phyloP scores from a whole-genome alignment of 169 alveolate species.

The Toxoplasma gondii region DNA sequence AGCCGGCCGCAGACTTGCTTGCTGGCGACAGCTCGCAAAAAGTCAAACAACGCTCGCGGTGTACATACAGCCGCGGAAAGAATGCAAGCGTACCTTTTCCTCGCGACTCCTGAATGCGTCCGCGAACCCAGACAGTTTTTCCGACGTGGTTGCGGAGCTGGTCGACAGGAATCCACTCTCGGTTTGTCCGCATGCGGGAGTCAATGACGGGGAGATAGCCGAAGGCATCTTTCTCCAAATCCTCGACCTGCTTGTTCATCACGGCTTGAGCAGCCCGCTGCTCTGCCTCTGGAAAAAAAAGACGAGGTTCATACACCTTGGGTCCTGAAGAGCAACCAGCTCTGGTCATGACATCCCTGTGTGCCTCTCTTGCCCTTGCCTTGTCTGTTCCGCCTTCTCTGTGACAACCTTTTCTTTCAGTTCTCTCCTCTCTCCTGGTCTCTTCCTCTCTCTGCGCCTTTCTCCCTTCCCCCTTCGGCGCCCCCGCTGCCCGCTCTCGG shows the following conservation, averaged over 20 bases:
- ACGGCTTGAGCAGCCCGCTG: constrained; percentile 50
- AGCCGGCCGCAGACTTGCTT: too few relatives aligned
- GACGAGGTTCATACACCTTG: neutral
- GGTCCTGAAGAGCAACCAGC: neutral
- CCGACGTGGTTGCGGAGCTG: constrained; percentile 44
- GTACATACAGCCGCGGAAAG: too few relatives aligned
- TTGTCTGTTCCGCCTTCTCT: neutral
- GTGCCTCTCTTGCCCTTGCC: neutral
- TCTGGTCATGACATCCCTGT: neutral
- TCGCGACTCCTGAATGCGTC: constrained; percentile 46
- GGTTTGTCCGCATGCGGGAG: neutral
- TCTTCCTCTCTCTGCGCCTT: too few relatives aligned
- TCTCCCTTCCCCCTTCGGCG: too few relatives aligned
- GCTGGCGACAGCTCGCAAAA: too few relatives aligned
- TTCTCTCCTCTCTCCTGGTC: too few relatives aligned
- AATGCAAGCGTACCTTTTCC: constrained; percentile 30
- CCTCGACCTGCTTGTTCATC: constrained; percentile 23
- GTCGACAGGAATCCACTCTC: neutral
- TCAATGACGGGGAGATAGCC: constrained; percentile 16
- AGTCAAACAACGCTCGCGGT: too few relatives aligned
- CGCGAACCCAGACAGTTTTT: constrained; percentile 51
- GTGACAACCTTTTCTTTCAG: too few relatives aligned
- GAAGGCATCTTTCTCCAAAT: neutral
- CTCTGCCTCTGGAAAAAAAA: constrained; percentile 28
- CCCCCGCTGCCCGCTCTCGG: too few relatives aligned